Percentiles rank a stretch among this genome's conserved stretches.
phyloP scores from a whole-genome alignment of 2,329 filamentous ascomycete species.

The Fusarium sororula region DNA sequence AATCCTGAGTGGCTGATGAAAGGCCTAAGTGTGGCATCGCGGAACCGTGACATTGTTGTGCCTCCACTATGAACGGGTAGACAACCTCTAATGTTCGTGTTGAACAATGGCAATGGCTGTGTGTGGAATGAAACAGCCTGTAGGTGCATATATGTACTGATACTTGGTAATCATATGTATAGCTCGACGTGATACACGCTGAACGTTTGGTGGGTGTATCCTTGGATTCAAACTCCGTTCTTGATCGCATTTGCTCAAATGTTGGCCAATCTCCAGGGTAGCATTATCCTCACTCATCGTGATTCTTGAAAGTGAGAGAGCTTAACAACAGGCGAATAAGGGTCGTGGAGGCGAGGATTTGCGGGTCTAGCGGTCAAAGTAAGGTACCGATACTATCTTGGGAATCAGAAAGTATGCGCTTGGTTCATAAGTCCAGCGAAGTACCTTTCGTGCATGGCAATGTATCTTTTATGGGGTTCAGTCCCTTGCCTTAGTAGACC shows the following conservation, averaged over 20 bases:
- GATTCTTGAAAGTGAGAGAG: constrained; percentile 10
- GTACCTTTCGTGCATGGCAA: constrained; percentile 15
- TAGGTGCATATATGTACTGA: neutral
- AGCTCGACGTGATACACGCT: neutral
- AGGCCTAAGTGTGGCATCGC: constrained; percentile 11
- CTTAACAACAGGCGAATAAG: constrained; percentile 18
- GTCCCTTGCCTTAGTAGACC: constrained; percentile 11
- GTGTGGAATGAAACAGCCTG: neutral
- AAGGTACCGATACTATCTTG: constrained; percentile 34
- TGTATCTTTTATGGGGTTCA: constrained; percentile 22
- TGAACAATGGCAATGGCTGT: neutral
- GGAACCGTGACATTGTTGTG: constrained; percentile 18
- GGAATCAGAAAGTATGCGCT: constrained; percentile 9
- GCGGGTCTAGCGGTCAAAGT: constrained; percentile 20
- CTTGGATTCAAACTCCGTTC: neutral
- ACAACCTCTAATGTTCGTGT: constrained; percentile 2
- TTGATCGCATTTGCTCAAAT: neutral
- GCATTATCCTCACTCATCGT: neutral
- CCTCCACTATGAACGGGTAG: constrained; percentile 9
- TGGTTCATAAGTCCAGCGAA: constrained; percentile 15
- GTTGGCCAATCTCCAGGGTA: constrained; percentile 13
- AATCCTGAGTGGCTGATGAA: constrained; percentile 18
- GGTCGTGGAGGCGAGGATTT: constrained; percentile 3
- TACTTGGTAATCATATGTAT: neutral
- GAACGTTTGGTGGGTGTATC: neutral